These are phyloP conservation scores for Colletotrichum sp. DNA, from an alignment of 2,329 filamentous ascomycete species.

Conservation along the genomic window DNA sequence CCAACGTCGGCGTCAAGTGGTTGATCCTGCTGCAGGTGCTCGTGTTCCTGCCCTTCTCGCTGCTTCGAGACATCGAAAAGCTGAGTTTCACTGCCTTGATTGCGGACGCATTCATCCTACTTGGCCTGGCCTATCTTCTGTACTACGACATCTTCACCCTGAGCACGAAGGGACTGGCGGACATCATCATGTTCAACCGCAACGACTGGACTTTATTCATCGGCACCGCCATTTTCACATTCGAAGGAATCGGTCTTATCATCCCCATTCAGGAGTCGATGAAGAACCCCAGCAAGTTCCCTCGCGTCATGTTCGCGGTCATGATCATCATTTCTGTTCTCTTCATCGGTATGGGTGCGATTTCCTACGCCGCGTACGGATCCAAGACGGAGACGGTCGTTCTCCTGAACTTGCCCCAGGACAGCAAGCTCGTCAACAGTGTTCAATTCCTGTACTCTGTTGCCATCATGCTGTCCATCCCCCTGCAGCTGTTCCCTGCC, in stretches of 20 bases:
- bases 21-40: slow-evolving; percentile 95
- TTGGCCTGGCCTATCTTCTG: slow-evolving; percentile 91
- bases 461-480: slow-evolving; percentile 94
- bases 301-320: slow-evolving; percentile 82
- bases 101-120: slow-evolving; percentile 91
- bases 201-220: slow-evolving; percentile 97
- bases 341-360: slow-evolving; percentile 88
- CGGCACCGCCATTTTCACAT: slow-evolving; percentile 92
- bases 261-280: slow-evolving; percentile 79
- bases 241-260: slow-evolving; percentile 79
- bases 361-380: slow-evolving; percentile 96
- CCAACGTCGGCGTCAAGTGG: slow-evolving; percentile 83
- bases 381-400: slow-evolving; percentile 96
- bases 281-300: slow-evolving; percentile 89
- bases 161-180: slow-evolving; percentile 74
- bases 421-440: slow-evolving; percentile 91
- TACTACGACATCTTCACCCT: slow-evolving; percentile 94
- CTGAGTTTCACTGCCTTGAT: slow-evolving; percentile 93
- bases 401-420: slow-evolving; percentile 93
- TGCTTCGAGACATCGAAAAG: slow-evolving; percentile 96
- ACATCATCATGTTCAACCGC: slow-evolving; percentile 90
- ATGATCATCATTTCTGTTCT: slow-evolving; percentile 95
- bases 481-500: slow-evolving; percentile 95
- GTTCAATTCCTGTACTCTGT: slow-evolving; percentile 98
- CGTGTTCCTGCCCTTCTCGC: slow-evolving; percentile 91